Base-by-base conservation (phyloP, 83 land plant genomes). In the Picea mariana region DNA sequence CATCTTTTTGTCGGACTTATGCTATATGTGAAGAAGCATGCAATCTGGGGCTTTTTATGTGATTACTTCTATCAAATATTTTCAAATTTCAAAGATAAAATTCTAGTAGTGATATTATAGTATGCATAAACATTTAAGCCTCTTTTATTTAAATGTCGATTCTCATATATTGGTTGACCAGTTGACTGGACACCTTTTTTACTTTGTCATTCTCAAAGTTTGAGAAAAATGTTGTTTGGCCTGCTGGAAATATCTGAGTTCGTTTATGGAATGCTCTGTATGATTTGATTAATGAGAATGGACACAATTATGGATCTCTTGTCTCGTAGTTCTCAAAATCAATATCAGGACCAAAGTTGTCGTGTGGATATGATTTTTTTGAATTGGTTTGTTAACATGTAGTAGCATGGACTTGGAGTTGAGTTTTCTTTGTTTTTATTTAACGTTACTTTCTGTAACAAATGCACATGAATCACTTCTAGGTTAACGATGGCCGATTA, bases 401-500 rank as follows among this genome's bases (percentile, higher is more conserved):
- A 20, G 23, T 21, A 20, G 42, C 21, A 9, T 81, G 55, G 24
- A 18, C 47, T 71, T 20, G 38, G 77, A 27, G 16, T 65, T 6
- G 16, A 12, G 27, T 71, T 81, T 78, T 85, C 13, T 1, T 52
- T 42, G 6, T 79, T 83, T 65, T 60, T 67, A n/a, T 62, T 9
- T 40, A 80, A 63, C 27, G 8, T 7, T 3, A 11, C 77, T 63
- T 64, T 40, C 47, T 34, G 34, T 61, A 63, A 80, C 67, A 61
- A 61, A 44, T 40, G 42, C 55, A 73, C n/a, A 23, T 24, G 58
- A 21, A 17, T 40, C 67, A 24, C 31, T 49, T 67, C 8, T 79
- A 98, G 99, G 97, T 98, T 3, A 96, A 98, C 82, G 99, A 96
- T 87, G 89, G 89, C 15, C 89, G 93, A n/a, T 85, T 98, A 55